phyloP scores from a whole-genome alignment of 768 basidiomycete genomes.

The Collybia mongolica region DNA sequence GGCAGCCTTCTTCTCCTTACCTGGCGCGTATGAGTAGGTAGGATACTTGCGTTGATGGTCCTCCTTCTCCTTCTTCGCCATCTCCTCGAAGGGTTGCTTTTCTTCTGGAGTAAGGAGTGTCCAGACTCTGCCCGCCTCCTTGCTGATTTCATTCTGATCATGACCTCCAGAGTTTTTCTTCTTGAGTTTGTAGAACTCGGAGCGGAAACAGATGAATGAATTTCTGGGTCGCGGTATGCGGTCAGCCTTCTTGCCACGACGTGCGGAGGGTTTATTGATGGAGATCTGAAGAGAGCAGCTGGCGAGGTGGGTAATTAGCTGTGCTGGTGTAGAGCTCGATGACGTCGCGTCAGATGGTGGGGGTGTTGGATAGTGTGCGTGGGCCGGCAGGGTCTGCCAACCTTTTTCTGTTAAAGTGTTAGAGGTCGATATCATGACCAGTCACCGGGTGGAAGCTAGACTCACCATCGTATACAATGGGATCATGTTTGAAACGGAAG shows the following conservation, averaged over 20 bases:
- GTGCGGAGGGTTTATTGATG: conserved; percentile 8
- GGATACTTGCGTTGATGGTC: conserved; percentile 25
- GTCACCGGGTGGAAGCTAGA: conserved; percentile 4
- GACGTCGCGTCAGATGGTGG: background rate
- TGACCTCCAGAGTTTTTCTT: conserved; percentile 9
- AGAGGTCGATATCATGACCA: background rate
- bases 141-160: conserved; percentile 33
- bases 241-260: conserved; percentile 13
- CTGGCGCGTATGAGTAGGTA: conserved; percentile 25
- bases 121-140: conserved; percentile 29
- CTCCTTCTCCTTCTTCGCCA: conserved; percentile 24
- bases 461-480: conserved; percentile 23
- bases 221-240: conserved; percentile 35
- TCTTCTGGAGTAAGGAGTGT: conserved; percentile 18
- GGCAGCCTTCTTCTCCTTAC: background rate
- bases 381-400: conserved; percentile 13
- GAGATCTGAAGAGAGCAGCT: background rate
- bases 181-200: conserved; percentile 17
- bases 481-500: conserved; percentile 15
- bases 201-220: conserved; percentile 38
- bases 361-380: background rate
- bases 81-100: conserved; percentile 15
- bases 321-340: background rate
- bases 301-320: background rate
- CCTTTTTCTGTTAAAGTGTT: conserved; percentile 15